These are phyloP conservation scores for Aeschynomene evenia DNA, from an alignment of 306 rosid genomes.

Conservation along the genomic window DNA sequence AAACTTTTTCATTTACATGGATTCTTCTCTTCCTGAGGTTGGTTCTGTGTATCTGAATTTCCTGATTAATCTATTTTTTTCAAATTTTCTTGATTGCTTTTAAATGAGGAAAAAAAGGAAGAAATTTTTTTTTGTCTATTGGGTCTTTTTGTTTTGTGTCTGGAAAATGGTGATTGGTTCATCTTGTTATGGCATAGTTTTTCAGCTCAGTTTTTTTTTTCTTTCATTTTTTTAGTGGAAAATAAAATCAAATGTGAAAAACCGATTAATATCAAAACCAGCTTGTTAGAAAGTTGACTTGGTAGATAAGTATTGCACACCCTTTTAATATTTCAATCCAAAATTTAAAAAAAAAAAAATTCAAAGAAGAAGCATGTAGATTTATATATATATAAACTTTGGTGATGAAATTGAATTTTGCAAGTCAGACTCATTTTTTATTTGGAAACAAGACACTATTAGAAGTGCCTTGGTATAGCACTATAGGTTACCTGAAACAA, in stretches of 20 bases:
- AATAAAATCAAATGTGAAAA: background rate
- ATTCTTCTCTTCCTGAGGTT: constrained; percentile 13
- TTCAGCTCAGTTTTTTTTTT: background rate
- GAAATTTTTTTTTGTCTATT: too few relatives aligned
- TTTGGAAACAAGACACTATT: background rate
- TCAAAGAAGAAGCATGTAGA: too few relatives aligned
- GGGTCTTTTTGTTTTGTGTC: background rate
- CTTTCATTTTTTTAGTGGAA: too few relatives aligned
- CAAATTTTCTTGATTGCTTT: too few relatives aligned
- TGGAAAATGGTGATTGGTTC: background rate
- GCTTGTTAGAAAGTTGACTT: background rate
- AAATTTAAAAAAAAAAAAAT: too few relatives aligned
- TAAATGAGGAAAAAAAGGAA: too few relatives aligned
- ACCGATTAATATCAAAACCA: background rate
- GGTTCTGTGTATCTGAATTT: background rate
- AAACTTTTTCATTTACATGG: background rate
- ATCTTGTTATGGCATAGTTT: background rate
- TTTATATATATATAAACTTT: too few relatives aligned
- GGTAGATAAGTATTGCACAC: background rate
- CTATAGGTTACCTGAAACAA: constrained; percentile 13
- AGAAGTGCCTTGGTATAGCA: background rate
- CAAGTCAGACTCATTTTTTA: background rate
- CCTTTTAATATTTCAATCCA: too few relatives aligned
- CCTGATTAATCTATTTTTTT: background rate
- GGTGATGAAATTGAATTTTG: background rate